A percentile compares a stretch with the other conserved stretches of the same genome.
phyloP scores from a whole-genome alignment of 345 rosid species.

The Salix exigua region DNA sequence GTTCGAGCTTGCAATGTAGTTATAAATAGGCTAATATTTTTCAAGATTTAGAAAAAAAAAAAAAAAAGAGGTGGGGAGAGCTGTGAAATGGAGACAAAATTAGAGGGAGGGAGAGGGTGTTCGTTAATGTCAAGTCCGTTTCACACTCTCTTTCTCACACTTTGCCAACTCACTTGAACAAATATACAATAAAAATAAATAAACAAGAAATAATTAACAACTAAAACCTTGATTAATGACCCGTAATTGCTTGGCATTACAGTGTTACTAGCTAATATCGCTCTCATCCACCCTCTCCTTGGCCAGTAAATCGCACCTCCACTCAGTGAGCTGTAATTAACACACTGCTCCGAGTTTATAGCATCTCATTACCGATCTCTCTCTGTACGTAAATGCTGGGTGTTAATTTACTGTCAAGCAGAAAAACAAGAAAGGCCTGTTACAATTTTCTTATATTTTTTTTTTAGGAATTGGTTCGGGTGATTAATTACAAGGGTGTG shows the following conservation, averaged over 20 bases:
- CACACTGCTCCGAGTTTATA: neutral
- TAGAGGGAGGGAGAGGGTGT: slow-evolving; percentile 29
- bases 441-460: too few relatives aligned
- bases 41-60: neutral
- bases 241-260: neutral
- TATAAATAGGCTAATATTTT: neutral
- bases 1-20: neutral
- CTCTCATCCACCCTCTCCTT: slow-evolving; percentile 5
- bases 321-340: slow-evolving; percentile 4
- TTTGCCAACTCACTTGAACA: slow-evolving; percentile 55
- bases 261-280: neutral
- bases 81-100: slow-evolving; percentile 18
- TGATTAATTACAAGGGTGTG: too few relatives aligned
- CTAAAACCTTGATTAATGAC: neutral
- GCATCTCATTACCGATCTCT: neutral
- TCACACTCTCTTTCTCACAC: slow-evolving; percentile 76
- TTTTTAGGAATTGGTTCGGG: neutral
- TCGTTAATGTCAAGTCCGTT: slow-evolving; percentile 43
- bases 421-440: too few relatives aligned
- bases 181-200: neutral
- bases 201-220: neutral
- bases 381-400: neutral
- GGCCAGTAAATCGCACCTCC: slow-evolving; percentile 24
- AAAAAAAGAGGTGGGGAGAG: too few relatives aligned
- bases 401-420: neutral